phyloP scores from a whole-genome alignment of 2,329 filamentous ascomycete species.

The Drechmeria coniospora region DNA sequence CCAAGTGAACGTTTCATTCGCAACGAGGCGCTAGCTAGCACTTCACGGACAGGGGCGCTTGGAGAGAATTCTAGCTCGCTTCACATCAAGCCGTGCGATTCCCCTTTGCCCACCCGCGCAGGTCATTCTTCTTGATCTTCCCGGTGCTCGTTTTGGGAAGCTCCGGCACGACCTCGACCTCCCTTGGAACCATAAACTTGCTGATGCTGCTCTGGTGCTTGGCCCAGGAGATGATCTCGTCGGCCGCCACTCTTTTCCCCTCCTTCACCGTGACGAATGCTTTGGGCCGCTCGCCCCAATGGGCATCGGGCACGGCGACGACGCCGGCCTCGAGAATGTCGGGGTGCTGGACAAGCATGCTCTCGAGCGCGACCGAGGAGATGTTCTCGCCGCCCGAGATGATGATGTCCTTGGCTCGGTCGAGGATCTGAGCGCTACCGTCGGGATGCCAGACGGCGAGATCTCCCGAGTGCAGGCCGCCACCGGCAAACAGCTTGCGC shows the following conservation, averaged over 20 bases:
- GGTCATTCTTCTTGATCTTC: constrained; percentile 88
- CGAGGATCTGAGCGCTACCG: constrained; percentile 79
- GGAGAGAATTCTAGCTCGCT: not conserved
- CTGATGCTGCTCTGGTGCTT: constrained; percentile 67
- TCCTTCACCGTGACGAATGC: constrained; percentile 74
- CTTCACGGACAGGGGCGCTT: too few species aligned
- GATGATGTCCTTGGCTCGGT: constrained; percentile 94
- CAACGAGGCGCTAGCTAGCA: not conserved
- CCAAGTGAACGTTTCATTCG: constrained; percentile 3
- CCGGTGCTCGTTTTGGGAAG: constrained; percentile 95
- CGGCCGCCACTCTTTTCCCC: constrained; percentile 30
- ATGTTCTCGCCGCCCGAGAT: constrained; percentile 98
- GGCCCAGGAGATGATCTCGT: constrained; percentile 75
- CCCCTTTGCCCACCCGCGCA: constrained; percentile 61
- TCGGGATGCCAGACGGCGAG: constrained; percentile 87
- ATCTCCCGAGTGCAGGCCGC: constrained; percentile 78
- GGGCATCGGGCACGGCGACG: constrained; percentile 69
- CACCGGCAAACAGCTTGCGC: constrained; percentile 71
- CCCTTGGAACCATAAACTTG: constrained; percentile 70
- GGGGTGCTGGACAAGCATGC: constrained; percentile 76
- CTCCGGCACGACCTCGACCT: constrained; percentile 67
- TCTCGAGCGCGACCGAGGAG: constrained; percentile 80
- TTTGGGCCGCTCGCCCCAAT: constrained; percentile 95
- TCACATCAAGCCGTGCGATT: constrained; percentile 7
- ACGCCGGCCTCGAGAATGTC: constrained; percentile 84